A percentile compares a stretch with the other conserved stretches of the same genome.
phyloP scores from a whole-genome alignment of 805 yeast genomes.

The Starmerella davenportii region DNA sequence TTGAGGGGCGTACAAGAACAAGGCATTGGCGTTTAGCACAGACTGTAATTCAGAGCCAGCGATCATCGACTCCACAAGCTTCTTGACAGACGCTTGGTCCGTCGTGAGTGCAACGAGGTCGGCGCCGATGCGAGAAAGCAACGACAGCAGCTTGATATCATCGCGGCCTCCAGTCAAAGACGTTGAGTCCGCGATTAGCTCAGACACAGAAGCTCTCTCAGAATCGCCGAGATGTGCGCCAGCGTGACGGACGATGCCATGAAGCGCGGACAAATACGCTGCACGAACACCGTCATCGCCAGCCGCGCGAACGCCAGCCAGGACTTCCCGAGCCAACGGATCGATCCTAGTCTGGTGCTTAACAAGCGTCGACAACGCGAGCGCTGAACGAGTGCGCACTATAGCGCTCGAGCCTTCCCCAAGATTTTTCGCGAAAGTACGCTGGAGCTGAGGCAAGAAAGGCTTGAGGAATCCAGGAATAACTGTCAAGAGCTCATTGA shows the following conservation, averaged over 20 bases:
- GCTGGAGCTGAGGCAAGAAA: constrained; percentile 89
- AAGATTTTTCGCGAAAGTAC: constrained; percentile 86
- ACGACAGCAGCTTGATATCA: constrained; percentile 20
- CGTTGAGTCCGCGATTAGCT: constrained; percentile 58
- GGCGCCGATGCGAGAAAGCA: constrained; percentile 31
- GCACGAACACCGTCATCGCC: constrained; percentile 50
- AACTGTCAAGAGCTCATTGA: constrained; percentile 57
- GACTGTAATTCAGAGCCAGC: constrained; percentile 9
- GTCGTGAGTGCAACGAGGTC: constrained; percentile 27
- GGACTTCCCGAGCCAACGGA: constrained; percentile 71
- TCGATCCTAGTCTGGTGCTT: constrained; percentile 86
- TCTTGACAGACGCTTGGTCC: constrained; percentile 21
- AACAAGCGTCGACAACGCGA: constrained; percentile 73
- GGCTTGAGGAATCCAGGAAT: constrained; percentile 87
- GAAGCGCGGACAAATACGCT: constrained; percentile 68
- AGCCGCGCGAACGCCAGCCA: constrained; percentile 48
- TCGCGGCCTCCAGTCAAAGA: constrained; percentile 16
- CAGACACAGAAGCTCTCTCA: constrained; percentile 49
- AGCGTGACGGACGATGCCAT: constrained; percentile 64
- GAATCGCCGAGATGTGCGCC: constrained; percentile 61
- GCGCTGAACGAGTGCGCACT: constrained; percentile 69
- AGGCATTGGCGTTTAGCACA: constrained; percentile 18
- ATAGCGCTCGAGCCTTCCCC: constrained; percentile 58
- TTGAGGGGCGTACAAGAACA: constrained; percentile 19
- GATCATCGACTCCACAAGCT: constrained; percentile 17